These are phyloP conservation scores for Echium plantagineum DNA, from an alignment of 257 asterid genomes.

Conservation along the genomic window DNA sequence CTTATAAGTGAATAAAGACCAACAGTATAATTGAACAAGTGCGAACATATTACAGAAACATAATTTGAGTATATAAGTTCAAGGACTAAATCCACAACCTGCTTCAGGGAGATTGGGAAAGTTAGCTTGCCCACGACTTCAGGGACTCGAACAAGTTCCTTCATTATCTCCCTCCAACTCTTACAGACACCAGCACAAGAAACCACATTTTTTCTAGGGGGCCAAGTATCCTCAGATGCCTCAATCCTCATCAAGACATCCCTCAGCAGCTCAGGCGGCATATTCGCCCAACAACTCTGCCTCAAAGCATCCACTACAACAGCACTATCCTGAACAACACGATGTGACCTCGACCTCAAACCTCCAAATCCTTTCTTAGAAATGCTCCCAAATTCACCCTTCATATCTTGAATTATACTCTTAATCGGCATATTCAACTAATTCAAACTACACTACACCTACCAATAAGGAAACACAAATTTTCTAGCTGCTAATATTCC, in stretches of 20 bases:
- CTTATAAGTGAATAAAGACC: not conserved
- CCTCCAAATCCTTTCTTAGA: slow-evolving; percentile 34
- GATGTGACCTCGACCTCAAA: slow-evolving; percentile 60
- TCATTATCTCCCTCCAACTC: slow-evolving; percentile 78
- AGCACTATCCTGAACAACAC: slow-evolving; percentile 68
- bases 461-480: not conserved
- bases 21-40: not conserved
- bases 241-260: slow-evolving; percentile 62
- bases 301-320: slow-evolving; percentile 28
- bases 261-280: slow-evolving; percentile 74
- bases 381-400: slow-evolving; percentile 32
- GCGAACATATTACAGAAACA: not conserved
- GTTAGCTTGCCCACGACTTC: slow-evolving; percentile 68
- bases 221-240: slow-evolving; percentile 60
- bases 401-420: slow-evolving; percentile 33
- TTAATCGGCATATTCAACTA: slow-evolving; percentile 21
- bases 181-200: slow-evolving; percentile 86
- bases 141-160: slow-evolving; percentile 59
- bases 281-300: slow-evolving; percentile 49
- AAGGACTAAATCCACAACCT: slow-evolving; percentile 30
- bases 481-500: not conserved
- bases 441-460: not conserved
- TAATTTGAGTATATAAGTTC: not conserved
- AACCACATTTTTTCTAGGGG: slow-evolving; percentile 67
- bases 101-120: slow-evolving; percentile 72